Percentiles rank a stretch among this genome's conserved stretches.
phyloP scores from a whole-genome alignment of 1,284 basidiomycete species.

The Tilletia indica region DNA sequence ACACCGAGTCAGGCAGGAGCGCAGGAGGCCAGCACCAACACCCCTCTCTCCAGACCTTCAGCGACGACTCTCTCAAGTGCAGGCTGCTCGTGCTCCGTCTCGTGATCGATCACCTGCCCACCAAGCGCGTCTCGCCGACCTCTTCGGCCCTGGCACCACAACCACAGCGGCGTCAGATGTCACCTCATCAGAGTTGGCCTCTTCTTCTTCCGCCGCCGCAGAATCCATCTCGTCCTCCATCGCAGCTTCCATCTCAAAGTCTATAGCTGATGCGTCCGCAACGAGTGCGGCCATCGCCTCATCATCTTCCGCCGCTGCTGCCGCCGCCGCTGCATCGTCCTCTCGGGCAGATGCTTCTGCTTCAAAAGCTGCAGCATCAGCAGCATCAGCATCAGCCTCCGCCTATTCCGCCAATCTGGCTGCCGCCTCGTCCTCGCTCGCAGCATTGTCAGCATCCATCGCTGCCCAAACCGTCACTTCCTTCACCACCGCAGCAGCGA shows the following conservation, averaged over 20 bases:
- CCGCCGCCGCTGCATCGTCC: neutral
- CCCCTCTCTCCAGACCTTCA: neutral
- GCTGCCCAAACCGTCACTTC: constrained; percentile 20
- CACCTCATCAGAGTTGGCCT: constrained; percentile 20
- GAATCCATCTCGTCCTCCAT: constrained; percentile 26
- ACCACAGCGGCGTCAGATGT: neutral
- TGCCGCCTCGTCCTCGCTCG: constrained; percentile 8
- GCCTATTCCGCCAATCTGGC: constrained; percentile 24
- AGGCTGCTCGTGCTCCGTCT: neutral
- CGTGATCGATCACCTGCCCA: no score
- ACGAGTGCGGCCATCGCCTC: constrained; percentile 9
- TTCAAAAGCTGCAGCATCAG: constrained; percentile 17
- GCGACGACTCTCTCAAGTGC: neutral
- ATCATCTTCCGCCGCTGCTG: neutral
- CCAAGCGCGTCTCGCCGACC: neutral
- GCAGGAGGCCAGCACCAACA: neutral
- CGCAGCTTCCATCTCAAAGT: constrained; percentile 27
- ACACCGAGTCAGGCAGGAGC: neutral
- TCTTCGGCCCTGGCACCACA: neutral
- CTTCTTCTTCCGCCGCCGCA: constrained; percentile 5
- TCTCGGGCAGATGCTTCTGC: constrained; percentile 22
- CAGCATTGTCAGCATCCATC: constrained; percentile 8
- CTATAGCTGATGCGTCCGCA: constrained; percentile 18
- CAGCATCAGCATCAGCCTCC: constrained; percentile 23
- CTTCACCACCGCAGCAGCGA: neutral